Base-by-base conservation (phyloP, 129 eudicot species). In the sunflower (Helianthus annuus) region DNA sequence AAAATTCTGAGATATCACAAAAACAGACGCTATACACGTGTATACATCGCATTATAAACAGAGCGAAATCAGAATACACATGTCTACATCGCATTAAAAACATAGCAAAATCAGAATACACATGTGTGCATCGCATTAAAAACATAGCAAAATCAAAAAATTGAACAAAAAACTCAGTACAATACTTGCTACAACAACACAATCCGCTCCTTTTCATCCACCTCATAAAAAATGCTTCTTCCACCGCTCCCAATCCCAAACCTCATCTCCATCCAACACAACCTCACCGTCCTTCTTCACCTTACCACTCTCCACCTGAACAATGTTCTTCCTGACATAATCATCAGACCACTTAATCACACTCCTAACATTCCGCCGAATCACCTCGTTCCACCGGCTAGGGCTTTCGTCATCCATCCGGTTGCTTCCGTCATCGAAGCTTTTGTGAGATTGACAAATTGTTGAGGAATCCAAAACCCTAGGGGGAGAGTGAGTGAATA, bases 171-270 rank as follows among this genome's bases (percentile, higher is more conserved):
- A n/a, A n/a, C n/a, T n/a, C n/a, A n/a, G n/a, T n/a, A 7, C 44
- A 27, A 78, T 63, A 95, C 99, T 96, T 95, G 76, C 73, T 91
- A 78, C 38, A 86, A 32, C 3, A 85, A 83, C 63, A 91, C 85
- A 53, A 86, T 39, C 3, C 85, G 86, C 66, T 91, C 97, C 78
- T 91, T 94, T 7, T 88, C 91, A 76, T 95, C 97, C 59, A 90
- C 78, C 75, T 86, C 91, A 1, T 10, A 51, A 42, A 95, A n/a
- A 95, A 81, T 95, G 97, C 82, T 69, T 80, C 82, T 57, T 79
- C 99, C 99, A 95, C 57, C 96, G 53, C 58, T 88, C 93, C 99
- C 99, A 95, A n/a, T 82, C 92, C 15, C 69, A 82, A 48, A 73
- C 80, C 10, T 42, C 85, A 72, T 13, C 70, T 7, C 68, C 73